phyloP scores from a whole-genome alignment of 176 grass and related monocot species.

The Sorghum bicolor region DNA sequence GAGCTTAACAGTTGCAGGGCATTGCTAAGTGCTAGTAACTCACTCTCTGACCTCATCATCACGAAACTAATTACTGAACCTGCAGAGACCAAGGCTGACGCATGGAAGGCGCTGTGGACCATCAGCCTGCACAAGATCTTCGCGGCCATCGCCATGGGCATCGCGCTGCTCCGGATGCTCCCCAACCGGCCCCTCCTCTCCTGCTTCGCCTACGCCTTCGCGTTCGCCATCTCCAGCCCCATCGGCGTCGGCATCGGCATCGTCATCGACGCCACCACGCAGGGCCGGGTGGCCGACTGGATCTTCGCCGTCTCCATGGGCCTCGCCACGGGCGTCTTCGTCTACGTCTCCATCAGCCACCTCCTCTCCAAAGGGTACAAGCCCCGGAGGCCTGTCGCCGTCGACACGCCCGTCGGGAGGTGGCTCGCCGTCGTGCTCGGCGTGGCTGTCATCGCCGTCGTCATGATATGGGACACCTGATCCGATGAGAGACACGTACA shows the following conservation, averaged over 20 bases:
- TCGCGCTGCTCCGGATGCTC: constrained; percentile 78
- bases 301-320: constrained; percentile 91
- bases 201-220: constrained; percentile 70
- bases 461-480: constrained; percentile 99
- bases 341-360: constrained; percentile 96
- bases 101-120: constrained; percentile 95
- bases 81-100: constrained; percentile 87
- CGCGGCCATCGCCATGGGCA: constrained; percentile 94
- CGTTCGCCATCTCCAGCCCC: constrained; percentile 86
- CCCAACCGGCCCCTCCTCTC: constrained; percentile 73
- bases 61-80: background rate
- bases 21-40: background rate
- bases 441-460: constrained; percentile 76
- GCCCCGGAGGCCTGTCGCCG: constrained; percentile 42
- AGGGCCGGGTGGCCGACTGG: constrained; percentile 86
- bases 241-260: constrained; percentile 77
- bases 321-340: constrained; percentile 81
- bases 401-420: constrained; percentile 47
- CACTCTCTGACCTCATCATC: background rate
- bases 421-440: constrained; percentile 74
- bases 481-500: background rate
- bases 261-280: constrained; percentile 82
- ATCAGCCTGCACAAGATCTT: constrained; percentile 99
- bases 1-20: background rate
- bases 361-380: constrained; percentile 82